phyloP scores from a whole-genome alignment of 805 yeast species.

The Wickerhamomyces canadensis region DNA sequence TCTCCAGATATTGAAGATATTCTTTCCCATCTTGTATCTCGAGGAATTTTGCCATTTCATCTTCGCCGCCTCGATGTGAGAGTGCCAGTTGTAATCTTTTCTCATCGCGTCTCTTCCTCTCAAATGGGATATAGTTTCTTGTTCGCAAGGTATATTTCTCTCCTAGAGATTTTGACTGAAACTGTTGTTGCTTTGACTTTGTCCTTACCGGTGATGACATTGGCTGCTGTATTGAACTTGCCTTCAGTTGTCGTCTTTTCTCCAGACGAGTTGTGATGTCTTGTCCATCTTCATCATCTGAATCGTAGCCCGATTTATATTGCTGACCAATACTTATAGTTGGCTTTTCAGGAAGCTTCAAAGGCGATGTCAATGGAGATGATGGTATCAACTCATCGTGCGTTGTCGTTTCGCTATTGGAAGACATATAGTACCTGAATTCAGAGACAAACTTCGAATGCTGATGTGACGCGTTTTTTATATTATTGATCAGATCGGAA shows the following conservation, averaged over 20 bases:
- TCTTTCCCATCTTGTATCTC: conserved; percentile 8
- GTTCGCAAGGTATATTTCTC: conserved; percentile 20
- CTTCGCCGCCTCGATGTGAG: conserved; percentile 17
- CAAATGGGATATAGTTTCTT: conserved; percentile 17
- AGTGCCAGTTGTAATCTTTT: conserved; percentile 11
- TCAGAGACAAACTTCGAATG: too few species aligned
- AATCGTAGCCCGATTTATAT: conserved; percentile 1
- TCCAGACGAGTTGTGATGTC: conserved; percentile 2
- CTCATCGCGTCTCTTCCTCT: conserved; percentile 6
- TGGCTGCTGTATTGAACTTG: conserved; percentile 4
- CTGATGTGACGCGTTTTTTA: too few species aligned
- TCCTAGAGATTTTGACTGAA: conserved; percentile 7
- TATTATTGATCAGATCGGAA: too few species aligned
- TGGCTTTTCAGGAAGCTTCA: not conserved
- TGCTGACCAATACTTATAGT: too few species aligned
- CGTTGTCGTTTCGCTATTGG: too few species aligned
- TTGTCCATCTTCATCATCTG: conserved; percentile 1
- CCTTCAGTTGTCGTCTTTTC: conserved; percentile 2
- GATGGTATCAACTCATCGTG: too few species aligned
- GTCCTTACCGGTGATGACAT: conserved; percentile 9
- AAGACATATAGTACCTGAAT: too few species aligned
- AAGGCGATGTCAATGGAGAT: too few species aligned
- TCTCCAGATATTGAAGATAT: conserved; percentile 1
- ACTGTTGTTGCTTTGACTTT: not conserved
- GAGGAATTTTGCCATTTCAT: conserved; percentile 17